Percentiles rank a stretch among this genome's conserved stretches.
These are phyloP conservation scores for Triangularia verruculosa DNA, from an alignment of 2,329 filamentous ascomycete species.

Conservation along the genomic window DNA sequence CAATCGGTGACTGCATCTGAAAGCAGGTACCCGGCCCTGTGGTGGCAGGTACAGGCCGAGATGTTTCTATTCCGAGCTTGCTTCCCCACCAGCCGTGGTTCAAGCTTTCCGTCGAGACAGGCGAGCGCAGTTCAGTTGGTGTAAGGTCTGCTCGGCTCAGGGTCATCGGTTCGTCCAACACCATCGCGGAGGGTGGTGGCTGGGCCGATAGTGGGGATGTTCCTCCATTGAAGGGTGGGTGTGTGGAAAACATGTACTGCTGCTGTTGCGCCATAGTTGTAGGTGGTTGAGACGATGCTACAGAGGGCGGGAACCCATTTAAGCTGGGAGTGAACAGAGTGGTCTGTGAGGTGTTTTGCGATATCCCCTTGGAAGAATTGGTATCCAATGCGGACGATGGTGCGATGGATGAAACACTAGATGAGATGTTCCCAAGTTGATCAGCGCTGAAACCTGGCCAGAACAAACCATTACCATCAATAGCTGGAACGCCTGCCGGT, in stretches of 20 bases:
- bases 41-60: slow-evolving; percentile 14
- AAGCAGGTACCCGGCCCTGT: slow-evolving; percentile 13
- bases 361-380: slow-evolving; percentile 16
- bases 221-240: slow-evolving; percentile 12
- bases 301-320: slow-evolving; percentile 13
- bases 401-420: slow-evolving; percentile 25
- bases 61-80: slow-evolving; percentile 16
- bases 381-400: slow-evolving; percentile 22
- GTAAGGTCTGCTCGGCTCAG: slow-evolving; percentile 11
- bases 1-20: slow-evolving; percentile 16
- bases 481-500: slow-evolving; percentile 10
- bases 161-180: slow-evolving; percentile 21
- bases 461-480: slow-evolving; percentile 22
- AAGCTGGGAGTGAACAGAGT: slow-evolving; percentile 22
- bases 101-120: slow-evolving; percentile 3
- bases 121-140: slow-evolving; percentile 10
- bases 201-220: slow-evolving; percentile 5
- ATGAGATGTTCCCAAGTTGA: slow-evolving; percentile 20
- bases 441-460: slow-evolving; percentile 20
- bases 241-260: slow-evolving; percentile 22
- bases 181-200: slow-evolving; percentile 20
- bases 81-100: slow-evolving; percentile 22
- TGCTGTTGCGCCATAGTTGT: slow-evolving; percentile 15
- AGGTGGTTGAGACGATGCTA: slow-evolving; percentile 7
- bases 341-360: slow-evolving; percentile 26